phyloP scores from a whole-genome alignment of 345 rosid genomes.

The Acer yangbiense region DNA sequence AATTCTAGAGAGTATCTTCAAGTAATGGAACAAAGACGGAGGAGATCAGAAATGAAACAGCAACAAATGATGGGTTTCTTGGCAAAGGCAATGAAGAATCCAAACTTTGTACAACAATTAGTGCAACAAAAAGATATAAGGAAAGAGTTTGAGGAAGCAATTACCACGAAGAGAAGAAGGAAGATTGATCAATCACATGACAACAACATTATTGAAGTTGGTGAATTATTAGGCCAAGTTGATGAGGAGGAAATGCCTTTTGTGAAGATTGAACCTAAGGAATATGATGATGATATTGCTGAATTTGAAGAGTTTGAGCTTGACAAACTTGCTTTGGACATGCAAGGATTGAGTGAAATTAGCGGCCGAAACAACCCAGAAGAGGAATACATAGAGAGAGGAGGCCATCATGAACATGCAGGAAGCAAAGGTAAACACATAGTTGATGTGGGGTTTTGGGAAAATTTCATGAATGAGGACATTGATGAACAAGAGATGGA shows the following conservation, averaged over 20 bases:
- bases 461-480: slow-evolving; percentile 52
- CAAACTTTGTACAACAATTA: slow-evolving; percentile 59
- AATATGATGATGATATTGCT: slow-evolving; percentile 41
- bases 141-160: slow-evolving; percentile 57
- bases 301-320: slow-evolving; percentile 48
- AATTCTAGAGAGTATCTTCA: slow-evolving; percentile 50
- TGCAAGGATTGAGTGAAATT: slow-evolving; percentile 44
- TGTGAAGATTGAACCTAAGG: slow-evolving; percentile 47
- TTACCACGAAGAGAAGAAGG: slow-evolving; percentile 56
- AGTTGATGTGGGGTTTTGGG: slow-evolving; percentile 56
- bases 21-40: slow-evolving; percentile 52
- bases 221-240: slow-evolving; percentile 20
- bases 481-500: slow-evolving; percentile 23
- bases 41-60: slow-evolving; percentile 60
- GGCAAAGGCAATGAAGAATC: slow-evolving; percentile 70
- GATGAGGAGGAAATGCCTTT: slow-evolving; percentile 22
- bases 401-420: slow-evolving; percentile 22
- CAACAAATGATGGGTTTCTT: slow-evolving; percentile 74
- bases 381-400: slow-evolving; percentile 23
- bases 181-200: slow-evolving; percentile 38
- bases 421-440: slow-evolving; percentile 23
- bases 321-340: slow-evolving; percentile 48
- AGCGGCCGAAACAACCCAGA: slow-evolving; percentile 18
- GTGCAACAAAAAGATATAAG: slow-evolving; percentile 49
- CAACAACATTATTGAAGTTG: slow-evolving; percentile 28